These are phyloP conservation scores for Sporothrix pseudoabietina DNA, from an alignment of 2,329 filamentous ascomycete genomes.

Conservation along the genomic window DNA sequence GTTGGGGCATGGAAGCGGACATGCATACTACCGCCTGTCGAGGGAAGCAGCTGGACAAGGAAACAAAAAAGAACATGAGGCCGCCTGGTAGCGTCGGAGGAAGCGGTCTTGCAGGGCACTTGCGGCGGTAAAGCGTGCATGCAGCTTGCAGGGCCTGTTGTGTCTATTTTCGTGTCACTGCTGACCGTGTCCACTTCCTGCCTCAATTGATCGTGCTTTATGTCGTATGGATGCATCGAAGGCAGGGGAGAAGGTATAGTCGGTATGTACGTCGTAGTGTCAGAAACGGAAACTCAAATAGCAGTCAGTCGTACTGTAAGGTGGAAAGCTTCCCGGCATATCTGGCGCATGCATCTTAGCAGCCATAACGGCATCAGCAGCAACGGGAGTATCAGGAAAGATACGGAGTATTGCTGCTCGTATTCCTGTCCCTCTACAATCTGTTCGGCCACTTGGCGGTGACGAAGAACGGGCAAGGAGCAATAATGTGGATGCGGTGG, in stretches of 20 bases:
- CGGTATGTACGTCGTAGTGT: background rate
- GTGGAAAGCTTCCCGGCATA: background rate
- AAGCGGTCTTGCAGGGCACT: slow-evolving; percentile 10
- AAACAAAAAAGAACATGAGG: slow-evolving; percentile 17
- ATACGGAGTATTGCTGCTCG: background rate
- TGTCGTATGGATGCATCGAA: background rate
- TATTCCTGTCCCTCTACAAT: background rate
- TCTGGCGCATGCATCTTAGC: background rate
- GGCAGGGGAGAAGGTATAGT: background rate
- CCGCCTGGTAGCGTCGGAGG: background rate
- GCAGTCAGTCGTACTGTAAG: background rate
- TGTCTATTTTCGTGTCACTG: slow-evolving; percentile 22
- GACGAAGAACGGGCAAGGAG: background rate
- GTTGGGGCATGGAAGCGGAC: background rate
- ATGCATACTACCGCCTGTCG: slow-evolving; percentile 26
- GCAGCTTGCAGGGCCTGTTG: slow-evolving; percentile 17
- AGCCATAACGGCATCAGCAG: background rate
- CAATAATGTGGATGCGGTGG: background rate
- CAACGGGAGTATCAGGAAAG: too few relatives aligned
- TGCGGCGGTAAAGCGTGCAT: slow-evolving; percentile 19
- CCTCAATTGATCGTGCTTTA: background rate
- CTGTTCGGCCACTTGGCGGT: background rate
- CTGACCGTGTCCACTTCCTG: background rate
- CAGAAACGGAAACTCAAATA: background rate
- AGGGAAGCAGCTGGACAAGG: background rate